Evolutionary conservation across 331 rosid genomes (phyloP), one percentile per base, ranked within the genome.

Genomic region (Quercus phellos): DNA sequence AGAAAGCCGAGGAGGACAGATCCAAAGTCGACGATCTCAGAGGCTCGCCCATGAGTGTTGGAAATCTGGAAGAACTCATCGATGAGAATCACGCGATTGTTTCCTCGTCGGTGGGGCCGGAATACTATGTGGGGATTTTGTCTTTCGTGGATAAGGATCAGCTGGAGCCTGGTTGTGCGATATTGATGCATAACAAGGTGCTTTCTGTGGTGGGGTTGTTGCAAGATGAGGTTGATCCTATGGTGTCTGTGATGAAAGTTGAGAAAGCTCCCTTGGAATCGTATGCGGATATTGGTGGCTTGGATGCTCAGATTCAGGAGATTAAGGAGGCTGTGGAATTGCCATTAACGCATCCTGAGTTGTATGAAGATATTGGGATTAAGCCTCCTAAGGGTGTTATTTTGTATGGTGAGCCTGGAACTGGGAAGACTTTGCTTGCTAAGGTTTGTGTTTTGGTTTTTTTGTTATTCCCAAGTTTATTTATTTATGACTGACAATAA

Each of bases 281-380:
- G 0, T 95, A 95, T 64, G 99, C 98, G 69, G 99, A 95, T 68
- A 95, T 92, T 22, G 99, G 99, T 85, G 99, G 99, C 56, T 82
- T 92, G 77, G 99, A 93, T 92, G 98, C 99, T 38, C 98, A 95
- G 79, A 95, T 95, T 74, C 99, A 95, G 89, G 99, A 95, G 88
- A 95, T 95, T 26, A 95, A 95, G 78, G 99, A 95, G 86, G 99
- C 99, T 10, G 99, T 95, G 55, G 99, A 95, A 89, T 96, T 95
- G 83, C 98, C 98, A 18, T 81, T 93, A 34, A 95, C 98, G 0
- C 99, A 95, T 89, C 99, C 99, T 58, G 99, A 95, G 74, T 84
- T 95, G 42, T 95, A 95, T 22, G 99, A 95, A 83, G 99, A 95
- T 81, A 95, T 95, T 58, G 99, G 99, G 81, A 95, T 95, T 87